phyloP scores from a whole-genome alignment of 2,329 filamentous ascomycete species.

The Hymenoscyphus albidus region DNA sequence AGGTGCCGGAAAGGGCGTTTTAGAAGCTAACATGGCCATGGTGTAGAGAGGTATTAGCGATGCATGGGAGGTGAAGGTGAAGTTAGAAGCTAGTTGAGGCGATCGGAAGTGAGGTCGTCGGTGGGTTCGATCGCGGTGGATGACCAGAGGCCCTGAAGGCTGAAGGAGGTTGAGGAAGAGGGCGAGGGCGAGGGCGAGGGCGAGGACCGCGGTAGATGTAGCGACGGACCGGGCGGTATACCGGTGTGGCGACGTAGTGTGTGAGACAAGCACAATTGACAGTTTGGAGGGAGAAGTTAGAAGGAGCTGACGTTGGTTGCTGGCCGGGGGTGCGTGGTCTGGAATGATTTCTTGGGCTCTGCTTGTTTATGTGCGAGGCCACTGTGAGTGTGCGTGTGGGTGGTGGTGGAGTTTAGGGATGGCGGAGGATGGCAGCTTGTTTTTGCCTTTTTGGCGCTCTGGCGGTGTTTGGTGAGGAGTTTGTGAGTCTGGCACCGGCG shows the following conservation, averaged over 20 bases:
- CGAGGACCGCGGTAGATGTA: background rate
- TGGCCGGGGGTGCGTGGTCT: background rate
- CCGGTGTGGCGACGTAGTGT: too few species aligned
- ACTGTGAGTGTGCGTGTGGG: too few species aligned
- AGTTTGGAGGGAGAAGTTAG: background rate
- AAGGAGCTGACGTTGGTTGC: background rate
- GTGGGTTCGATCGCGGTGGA: background rate
- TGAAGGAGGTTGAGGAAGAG: background rate
- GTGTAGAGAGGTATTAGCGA: constrained; percentile 22
- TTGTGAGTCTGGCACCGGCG: too few species aligned
- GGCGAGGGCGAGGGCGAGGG: background rate
- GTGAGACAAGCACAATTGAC: background rate
- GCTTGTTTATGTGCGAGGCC: background rate
- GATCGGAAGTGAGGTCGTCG: background rate
- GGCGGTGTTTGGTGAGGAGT: too few species aligned
- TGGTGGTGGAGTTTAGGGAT: too few species aligned
- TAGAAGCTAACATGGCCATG: constrained; percentile 78
- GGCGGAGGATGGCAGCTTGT: background rate
- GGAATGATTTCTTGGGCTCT: background rate
- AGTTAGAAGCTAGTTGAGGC: background rate
- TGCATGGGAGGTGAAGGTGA: constrained; percentile 24
- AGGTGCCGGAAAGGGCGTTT: constrained; percentile 62
- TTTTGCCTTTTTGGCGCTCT: background rate
- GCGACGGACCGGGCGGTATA: background rate
- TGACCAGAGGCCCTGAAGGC: background rate